Evolutionary conservation across 805 yeast species (phyloP).

Genomic region (Teunomyces gatunensis): DNA sequence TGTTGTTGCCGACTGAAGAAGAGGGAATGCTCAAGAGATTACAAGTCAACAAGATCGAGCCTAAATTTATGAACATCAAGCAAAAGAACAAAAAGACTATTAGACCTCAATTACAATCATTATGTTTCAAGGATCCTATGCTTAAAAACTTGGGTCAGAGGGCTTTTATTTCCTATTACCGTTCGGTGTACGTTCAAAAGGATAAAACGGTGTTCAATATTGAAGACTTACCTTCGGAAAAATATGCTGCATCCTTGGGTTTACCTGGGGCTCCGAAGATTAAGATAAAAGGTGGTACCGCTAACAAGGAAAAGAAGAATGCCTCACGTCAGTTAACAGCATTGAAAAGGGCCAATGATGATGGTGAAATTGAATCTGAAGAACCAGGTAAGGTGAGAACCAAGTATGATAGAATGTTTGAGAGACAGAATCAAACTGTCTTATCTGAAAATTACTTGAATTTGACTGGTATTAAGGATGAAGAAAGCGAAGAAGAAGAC

Average conservation of each 20-base stretch:
- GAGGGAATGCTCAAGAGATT: slow-evolving; percentile 69
- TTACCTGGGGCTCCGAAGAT: slow-evolving; percentile 95
- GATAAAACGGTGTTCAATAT: slow-evolving; percentile 84
- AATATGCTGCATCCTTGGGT: slow-evolving; percentile 83
- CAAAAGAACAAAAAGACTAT: slow-evolving; percentile 72
- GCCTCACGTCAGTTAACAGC: slow-evolving; percentile 67
- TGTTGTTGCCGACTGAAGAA: slow-evolving; percentile 83
- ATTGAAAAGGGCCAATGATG: slow-evolving; percentile 49
- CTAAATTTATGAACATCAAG: slow-evolving; percentile 71
- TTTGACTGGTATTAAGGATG: slow-evolving; percentile 50
- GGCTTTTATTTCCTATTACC: slow-evolving; percentile 88
- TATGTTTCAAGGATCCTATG: slow-evolving; percentile 89
- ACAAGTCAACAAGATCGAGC: slow-evolving; percentile 60
- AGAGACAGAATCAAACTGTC: slow-evolving; percentile 88
- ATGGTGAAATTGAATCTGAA: slow-evolving; percentile 53
- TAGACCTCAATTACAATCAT: slow-evolving; percentile 78
- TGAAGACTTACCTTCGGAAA: slow-evolving; percentile 74
- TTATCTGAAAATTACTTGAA: slow-evolving; percentile 84
- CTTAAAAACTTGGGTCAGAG: slow-evolving; percentile 92
- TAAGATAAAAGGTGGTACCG: slow-evolving; percentile 59
- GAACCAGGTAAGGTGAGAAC: slow-evolving; percentile 61
- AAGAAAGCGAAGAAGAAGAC: slow-evolving; percentile 58
- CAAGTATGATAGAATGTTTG: slow-evolving; percentile 93
- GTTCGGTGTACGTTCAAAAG: slow-evolving; percentile 80
- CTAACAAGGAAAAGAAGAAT: slow-evolving; percentile 74